Conservation (phyloP, 352 stramenopile species). For the Phytophthora uliginosa region DNA sequence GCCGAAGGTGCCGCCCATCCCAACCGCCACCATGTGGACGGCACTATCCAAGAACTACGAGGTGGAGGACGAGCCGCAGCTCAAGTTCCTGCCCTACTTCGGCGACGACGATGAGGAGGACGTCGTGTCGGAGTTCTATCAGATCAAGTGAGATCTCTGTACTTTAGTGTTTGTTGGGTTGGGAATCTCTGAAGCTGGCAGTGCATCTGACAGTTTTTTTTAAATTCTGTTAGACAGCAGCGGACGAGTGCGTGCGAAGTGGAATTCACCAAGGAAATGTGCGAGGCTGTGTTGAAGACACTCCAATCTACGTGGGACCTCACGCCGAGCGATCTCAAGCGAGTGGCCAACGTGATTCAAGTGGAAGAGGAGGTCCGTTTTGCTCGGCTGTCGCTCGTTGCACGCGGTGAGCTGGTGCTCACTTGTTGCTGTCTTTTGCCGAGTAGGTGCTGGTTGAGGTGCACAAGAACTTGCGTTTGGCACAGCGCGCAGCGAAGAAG, state of each 20-base stretch:
- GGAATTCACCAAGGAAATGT: conserved; percentile 83
- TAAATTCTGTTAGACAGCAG: conserved; percentile 49
- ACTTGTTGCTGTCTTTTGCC: conserved; percentile 4
- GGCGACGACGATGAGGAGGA: conserved; percentile 89
- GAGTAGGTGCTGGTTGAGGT: conserved; percentile 69
- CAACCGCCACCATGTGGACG: conserved; percentile 83
- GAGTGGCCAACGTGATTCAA: conserved; percentile 69
- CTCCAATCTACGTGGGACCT: conserved; percentile 83
- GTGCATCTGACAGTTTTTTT: background rate
- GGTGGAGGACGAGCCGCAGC: conserved; percentile 88
- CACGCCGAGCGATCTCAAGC: conserved; percentile 60
- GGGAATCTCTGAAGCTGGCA: background rate
- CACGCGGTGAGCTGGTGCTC: background rate
- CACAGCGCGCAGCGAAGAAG: conserved; percentile 52
- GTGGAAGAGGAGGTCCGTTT: conserved; percentile 59
- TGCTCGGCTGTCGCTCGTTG: background rate
- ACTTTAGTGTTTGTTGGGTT: too few species aligned
- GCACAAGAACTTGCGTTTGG: conserved; percentile 60
- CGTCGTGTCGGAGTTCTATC: conserved; percentile 86
- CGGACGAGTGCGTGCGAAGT: conserved; percentile 75
- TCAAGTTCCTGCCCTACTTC: conserved; percentile 79
- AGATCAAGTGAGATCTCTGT: conserved; percentile 70
- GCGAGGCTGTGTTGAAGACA: conserved; percentile 67
- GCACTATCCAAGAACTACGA: conserved; percentile 86
- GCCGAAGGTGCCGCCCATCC: conserved; percentile 55